Evolutionary conservation across 225 moss, liverwort and hornwort genomes (phyloP).

Genomic region (Neckera pumila): DNA sequence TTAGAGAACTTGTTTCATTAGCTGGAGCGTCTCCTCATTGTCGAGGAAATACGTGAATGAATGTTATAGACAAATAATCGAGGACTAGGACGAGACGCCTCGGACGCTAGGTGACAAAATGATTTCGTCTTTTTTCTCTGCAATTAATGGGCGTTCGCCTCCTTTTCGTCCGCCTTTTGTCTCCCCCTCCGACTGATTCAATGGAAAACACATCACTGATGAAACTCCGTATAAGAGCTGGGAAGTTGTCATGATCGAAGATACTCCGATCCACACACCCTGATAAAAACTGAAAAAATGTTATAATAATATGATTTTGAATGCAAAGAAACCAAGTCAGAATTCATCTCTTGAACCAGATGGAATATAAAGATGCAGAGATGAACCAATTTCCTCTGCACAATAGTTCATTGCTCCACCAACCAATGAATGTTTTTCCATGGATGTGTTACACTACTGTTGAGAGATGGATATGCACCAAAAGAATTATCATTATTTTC

Average conservation of each 20-base stretch:
- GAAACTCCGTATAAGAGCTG: not conserved
- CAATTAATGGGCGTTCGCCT: not conserved
- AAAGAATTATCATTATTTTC: not conserved
- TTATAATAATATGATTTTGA: not conserved
- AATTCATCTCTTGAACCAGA: not conserved
- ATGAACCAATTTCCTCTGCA: not conserved
- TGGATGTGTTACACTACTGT: no score
- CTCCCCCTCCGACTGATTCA: slow-evolving; percentile 36
- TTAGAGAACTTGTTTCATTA: not conserved
- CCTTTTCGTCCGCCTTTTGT: not conserved
- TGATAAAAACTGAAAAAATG: not conserved
- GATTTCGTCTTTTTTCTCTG: not conserved
- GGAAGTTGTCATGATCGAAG: not conserved
- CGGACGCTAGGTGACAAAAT: no score
- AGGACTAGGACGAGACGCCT: not conserved
- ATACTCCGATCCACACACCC: not conserved
- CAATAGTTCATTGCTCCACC: not conserved
- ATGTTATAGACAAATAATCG: not conserved
- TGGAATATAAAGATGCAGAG: not conserved
- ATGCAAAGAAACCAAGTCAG: not conserved
- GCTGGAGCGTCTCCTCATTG: not conserved
- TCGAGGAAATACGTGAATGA: not conserved
- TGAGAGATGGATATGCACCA: not conserved
- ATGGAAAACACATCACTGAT: not conserved
- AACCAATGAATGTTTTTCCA: not conserved